These are phyloP conservation scores for Metarhizium album DNA, from an alignment of 2,329 filamentous ascomycete species.

Conservation along the genomic window DNA sequence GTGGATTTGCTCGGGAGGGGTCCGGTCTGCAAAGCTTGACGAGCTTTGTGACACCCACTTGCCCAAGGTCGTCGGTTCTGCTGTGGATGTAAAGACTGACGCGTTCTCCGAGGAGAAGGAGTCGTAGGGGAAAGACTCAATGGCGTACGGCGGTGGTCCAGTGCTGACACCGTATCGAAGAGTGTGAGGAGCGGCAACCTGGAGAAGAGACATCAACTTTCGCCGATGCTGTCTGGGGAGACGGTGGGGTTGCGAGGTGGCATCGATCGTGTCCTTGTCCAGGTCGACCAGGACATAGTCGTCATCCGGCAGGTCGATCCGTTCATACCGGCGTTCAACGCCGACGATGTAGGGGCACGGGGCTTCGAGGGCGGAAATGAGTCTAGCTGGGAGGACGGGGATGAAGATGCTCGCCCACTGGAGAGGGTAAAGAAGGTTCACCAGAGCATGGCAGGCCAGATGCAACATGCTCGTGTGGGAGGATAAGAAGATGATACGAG, in stretches of 20 bases:
- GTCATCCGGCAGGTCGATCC: slow-evolving; percentile 78
- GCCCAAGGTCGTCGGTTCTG: slow-evolving; percentile 61
- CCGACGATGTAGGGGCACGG: slow-evolving; percentile 96
- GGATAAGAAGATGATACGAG: slow-evolving; percentile 89
- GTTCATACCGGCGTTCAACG: slow-evolving; percentile 84
- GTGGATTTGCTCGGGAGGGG: slow-evolving; percentile 37
- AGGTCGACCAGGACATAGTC: slow-evolving; percentile 93
- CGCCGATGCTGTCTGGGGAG: slow-evolving; percentile 81
- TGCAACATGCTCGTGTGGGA: slow-evolving; percentile 96
- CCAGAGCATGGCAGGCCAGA: slow-evolving; percentile 78
- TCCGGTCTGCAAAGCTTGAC: slow-evolving; percentile 66
- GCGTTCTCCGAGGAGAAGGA: slow-evolving; percentile 81
- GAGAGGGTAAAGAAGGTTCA: slow-evolving; percentile 76
- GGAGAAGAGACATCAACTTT: slow-evolving; percentile 79
- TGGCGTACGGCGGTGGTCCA: slow-evolving; percentile 86
- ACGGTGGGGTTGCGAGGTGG: slow-evolving; percentile 63
- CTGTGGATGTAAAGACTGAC: slow-evolving; percentile 63
- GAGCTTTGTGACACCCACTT: slow-evolving; percentile 88
- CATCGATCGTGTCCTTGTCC: slow-evolving; percentile 82
- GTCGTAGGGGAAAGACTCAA: slow-evolving; percentile 87
- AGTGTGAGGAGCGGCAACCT: slow-evolving; percentile 83
- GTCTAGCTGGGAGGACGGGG: slow-evolving; percentile 73
- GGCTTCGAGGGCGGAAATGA: slow-evolving; percentile 84
- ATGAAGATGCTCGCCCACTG: slow-evolving; percentile 94
- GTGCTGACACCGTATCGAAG: slow-evolving; percentile 73